Evolutionary conservation across 164 flowering plant species (phyloP).

Genomic region (Annona cherimola): DNA sequence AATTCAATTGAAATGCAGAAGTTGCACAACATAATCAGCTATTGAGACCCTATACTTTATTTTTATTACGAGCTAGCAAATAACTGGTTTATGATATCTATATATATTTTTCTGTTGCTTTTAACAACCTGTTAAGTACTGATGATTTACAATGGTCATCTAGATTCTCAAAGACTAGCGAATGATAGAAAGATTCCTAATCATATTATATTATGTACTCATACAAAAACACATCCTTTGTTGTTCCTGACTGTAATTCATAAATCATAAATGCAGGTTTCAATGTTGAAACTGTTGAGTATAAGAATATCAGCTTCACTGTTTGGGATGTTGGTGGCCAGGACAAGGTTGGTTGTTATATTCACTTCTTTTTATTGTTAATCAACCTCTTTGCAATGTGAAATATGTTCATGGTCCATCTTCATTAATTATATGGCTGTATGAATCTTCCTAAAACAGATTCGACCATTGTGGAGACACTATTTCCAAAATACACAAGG

Average conservation of each 20-base stretch:
- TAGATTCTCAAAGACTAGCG: too few relatives aligned
- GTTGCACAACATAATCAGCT: too few relatives aligned
- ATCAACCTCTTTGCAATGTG: neutral
- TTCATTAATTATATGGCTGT: neutral
- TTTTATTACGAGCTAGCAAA: too few relatives aligned
- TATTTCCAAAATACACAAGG: constrained; percentile 26
- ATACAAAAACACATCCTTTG: too few relatives aligned
- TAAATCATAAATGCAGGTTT: constrained; percentile 8
- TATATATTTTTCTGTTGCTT: too few relatives aligned
- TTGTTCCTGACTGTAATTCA: neutral
- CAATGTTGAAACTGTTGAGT: constrained; percentile 17
- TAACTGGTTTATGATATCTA: too few relatives aligned
- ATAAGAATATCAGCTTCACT: constrained; percentile 21
- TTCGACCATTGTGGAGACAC: constrained; percentile 26
- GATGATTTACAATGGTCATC: too few relatives aligned
- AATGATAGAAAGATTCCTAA: neutral
- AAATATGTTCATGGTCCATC: too few relatives aligned
- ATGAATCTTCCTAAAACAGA: constrained; percentile 9
- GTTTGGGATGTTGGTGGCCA: constrained; percentile 23
- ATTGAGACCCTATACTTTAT: too few relatives aligned
- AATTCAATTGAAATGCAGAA: too few relatives aligned
- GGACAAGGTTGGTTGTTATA: constrained; percentile 11
- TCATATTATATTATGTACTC: neutral
- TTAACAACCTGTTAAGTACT: too few relatives aligned
- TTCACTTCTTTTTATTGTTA: neutral